phyloP scores from a whole-genome alignment of 805 yeast species.

The Candida peoriensis region DNA sequence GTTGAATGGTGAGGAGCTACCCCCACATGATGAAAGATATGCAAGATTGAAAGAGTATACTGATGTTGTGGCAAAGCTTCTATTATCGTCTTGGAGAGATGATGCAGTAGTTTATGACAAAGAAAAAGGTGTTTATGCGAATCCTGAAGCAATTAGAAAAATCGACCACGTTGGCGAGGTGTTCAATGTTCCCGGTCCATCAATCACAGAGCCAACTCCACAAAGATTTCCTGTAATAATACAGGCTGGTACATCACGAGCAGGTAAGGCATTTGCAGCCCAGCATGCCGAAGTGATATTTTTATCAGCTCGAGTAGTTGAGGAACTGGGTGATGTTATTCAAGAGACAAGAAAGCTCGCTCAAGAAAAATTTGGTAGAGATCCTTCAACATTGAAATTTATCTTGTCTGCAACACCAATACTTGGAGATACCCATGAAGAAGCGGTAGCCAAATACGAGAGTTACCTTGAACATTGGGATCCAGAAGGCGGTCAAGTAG shows the following conservation, averaged over 20 bases:
- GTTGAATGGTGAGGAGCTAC: slow-evolving; percentile 27
- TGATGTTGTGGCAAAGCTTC: slow-evolving; percentile 30
- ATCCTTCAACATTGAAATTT: slow-evolving; percentile 36
- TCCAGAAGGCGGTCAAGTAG: slow-evolving; percentile 36
- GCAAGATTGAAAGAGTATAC: slow-evolving; percentile 33
- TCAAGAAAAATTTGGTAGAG: slow-evolving; percentile 29
- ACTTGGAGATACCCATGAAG: slow-evolving; percentile 36
- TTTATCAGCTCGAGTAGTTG: slow-evolving; percentile 30
- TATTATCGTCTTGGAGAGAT: slow-evolving; percentile 33
- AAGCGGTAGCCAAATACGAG: slow-evolving; percentile 32
- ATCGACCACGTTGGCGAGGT: slow-evolving; percentile 35
- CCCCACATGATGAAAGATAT: slow-evolving; percentile 34
- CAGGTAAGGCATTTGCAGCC: slow-evolving; percentile 37
- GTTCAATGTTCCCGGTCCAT: slow-evolving; percentile 37
- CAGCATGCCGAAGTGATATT: slow-evolving; percentile 38
- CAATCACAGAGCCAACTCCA: slow-evolving; percentile 35
- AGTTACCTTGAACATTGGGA: slow-evolving; percentile 30
- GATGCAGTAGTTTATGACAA: slow-evolving; percentile 22
- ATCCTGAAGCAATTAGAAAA: slow-evolving; percentile 29
- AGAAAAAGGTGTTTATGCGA: slow-evolving; percentile 23
- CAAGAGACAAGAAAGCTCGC: slow-evolving; percentile 29
- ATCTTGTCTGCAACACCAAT: slow-evolving; percentile 32
- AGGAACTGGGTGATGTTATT: slow-evolving; percentile 24
- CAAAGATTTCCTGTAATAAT: slow-evolving; percentile 38
- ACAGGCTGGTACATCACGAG: slow-evolving; percentile 39